Conservation (phyloP, 1,139 yeast species). For the Saccharomycopsis phalli region DNA sequence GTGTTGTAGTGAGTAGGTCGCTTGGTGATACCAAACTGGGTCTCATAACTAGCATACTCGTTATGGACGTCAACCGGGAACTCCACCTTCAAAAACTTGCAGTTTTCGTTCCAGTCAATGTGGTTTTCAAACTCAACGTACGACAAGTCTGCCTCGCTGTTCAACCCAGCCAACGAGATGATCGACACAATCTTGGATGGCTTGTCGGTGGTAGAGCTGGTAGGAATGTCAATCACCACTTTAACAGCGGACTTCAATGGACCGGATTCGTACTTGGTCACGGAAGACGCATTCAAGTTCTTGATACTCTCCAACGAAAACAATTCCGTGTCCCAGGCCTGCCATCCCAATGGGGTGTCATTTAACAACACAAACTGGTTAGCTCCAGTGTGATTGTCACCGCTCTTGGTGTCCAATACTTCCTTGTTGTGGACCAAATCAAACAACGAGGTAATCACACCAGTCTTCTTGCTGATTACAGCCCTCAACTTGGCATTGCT, state of each 20-base stretch:
- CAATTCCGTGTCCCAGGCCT: constrained; percentile 97
- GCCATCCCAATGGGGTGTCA: constrained; percentile 84
- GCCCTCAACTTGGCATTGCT: constrained; percentile 57
- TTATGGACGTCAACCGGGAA: constrained; percentile 79
- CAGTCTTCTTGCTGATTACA: constrained; percentile 42
- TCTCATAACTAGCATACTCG: constrained; percentile 79
- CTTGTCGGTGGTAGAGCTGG: constrained; percentile 44
- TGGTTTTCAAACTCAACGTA: constrained; percentile 48
- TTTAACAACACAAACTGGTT: constrained; percentile 75
- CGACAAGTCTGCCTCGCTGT: constrained; percentile 28
- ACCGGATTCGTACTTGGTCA: constrained; percentile 44
- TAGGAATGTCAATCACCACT: constrained; percentile 31
- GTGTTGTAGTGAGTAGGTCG: constrained; percentile 95
- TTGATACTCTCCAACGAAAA: constrained; percentile 65
- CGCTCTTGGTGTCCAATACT: constrained; percentile 48
- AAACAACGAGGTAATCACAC: constrained; percentile 57
- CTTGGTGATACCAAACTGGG: constrained; percentile 83
- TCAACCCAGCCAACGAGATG: constrained; percentile 59
- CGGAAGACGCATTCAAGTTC: constrained; percentile 40
- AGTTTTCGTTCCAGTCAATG: constrained; percentile 82
- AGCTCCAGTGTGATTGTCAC: constrained; percentile 48
- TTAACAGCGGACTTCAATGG: constrained; percentile 55
- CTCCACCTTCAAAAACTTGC: constrained; percentile 86
- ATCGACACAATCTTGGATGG: constrained; percentile 54
- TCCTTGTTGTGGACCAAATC: constrained; percentile 59